Evolutionary conservation across 305 asterid genomes (phyloP).

Genomic region (Caryopteris hybrid): DNA sequence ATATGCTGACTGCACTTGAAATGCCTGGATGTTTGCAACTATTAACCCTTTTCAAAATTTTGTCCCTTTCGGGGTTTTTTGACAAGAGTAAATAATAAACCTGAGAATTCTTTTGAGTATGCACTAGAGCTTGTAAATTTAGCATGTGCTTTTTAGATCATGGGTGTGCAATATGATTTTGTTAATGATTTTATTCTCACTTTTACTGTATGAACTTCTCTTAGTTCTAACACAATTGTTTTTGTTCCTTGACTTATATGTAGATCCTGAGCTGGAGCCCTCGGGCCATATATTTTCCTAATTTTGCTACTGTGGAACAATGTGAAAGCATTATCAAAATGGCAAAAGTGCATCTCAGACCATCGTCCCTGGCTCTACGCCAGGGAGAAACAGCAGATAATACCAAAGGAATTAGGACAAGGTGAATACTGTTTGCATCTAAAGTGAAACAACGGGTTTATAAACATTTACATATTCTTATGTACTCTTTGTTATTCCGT

Average conservation of each 20-base stretch:
- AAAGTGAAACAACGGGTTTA: constrained; percentile 2
- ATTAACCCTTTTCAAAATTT: background rate
- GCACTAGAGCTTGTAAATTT: background rate
- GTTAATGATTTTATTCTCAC: background rate
- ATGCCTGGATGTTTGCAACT: background rate
- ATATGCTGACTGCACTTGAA: background rate
- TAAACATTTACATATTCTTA: background rate
- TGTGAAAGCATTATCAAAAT: constrained; percentile 56
- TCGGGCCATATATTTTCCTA: constrained; percentile 76
- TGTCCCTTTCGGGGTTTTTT: background rate
- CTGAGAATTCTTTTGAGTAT: background rate
- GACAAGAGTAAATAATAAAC: background rate
- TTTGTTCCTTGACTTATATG: constrained; percentile 15
- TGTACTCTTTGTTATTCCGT: background rate
- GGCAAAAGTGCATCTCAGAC: constrained; percentile 55
- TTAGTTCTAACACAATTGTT: background rate
- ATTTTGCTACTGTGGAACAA: constrained; percentile 82
- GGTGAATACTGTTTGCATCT: constrained; percentile 41
- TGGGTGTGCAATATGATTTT: background rate
- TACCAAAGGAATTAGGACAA: constrained; percentile 88
- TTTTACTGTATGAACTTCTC: background rate
- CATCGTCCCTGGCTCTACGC: constrained; percentile 80
- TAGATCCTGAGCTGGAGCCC: constrained; percentile 94
- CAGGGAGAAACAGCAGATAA: constrained; percentile 78
- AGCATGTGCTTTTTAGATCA: background rate